Conservation (phyloP, 305 asterid genomes). For the Andrographis paniculata region DNA sequence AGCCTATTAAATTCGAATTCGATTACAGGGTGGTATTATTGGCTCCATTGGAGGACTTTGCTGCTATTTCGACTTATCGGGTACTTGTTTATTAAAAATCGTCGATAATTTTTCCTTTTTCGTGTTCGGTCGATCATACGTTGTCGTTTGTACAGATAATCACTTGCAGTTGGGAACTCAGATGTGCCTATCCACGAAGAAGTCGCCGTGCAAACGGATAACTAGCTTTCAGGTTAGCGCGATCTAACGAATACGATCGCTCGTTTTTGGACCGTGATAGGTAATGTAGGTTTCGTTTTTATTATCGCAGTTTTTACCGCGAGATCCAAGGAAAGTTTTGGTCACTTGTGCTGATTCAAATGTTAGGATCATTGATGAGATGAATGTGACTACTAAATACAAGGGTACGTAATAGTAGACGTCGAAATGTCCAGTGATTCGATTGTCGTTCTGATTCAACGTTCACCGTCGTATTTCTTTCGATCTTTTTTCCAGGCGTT, state of each 20-base stretch:
- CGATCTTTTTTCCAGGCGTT: conserved; percentile 23
- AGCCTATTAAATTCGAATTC: conserved; percentile 23
- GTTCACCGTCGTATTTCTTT: too few relatives aligned
- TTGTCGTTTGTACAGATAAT: conserved; percentile 31
- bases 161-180: conserved; percentile 56
- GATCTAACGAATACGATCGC: not conserved
- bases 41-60: conserved; percentile 74
- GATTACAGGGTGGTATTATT: conserved; percentile 66
- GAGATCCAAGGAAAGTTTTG: conserved; percentile 67
- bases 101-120: too few relatives aligned
- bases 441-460: not conserved
- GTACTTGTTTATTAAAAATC: too few relatives aligned
- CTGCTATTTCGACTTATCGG: conserved; percentile 56
- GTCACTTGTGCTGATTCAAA: conserved; percentile 83
- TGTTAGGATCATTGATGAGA: conserved; percentile 59
- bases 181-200: conserved; percentile 69
- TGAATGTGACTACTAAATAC: conserved; percentile 59
- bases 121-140: too few relatives aligned
- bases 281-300: too few relatives aligned
- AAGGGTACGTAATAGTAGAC: conserved; percentile 40
- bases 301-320: conserved; percentile 60
- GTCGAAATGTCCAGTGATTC: not conserved
- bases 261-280: too few relatives aligned
- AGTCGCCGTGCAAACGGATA: conserved; percentile 71
- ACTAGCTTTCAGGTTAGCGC: conserved; percentile 74